Conservation (phyloP, 257 asterid species). For the Przewalskia tangutica region DNA sequence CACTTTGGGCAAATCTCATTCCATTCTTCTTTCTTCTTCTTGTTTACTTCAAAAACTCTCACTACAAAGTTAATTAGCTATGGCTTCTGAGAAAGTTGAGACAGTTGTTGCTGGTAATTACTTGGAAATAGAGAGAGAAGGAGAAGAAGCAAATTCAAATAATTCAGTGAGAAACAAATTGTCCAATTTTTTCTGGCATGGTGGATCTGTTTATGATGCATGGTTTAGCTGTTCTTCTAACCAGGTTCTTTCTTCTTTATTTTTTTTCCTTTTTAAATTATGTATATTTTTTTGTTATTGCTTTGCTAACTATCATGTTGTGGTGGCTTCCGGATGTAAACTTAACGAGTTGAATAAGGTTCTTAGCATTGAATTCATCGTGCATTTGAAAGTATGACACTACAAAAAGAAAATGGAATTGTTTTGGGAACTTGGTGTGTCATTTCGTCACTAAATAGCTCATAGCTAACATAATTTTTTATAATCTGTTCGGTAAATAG, state of each 20-base stretch:
- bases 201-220: constrained; percentile 93
- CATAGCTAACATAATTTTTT: too few species aligned
- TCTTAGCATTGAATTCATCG: neutral
- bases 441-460: too few species aligned
- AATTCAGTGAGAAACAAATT: constrained; percentile 33
- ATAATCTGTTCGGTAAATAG: neutral
- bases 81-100: constrained; percentile 84
- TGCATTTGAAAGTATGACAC: too few species aligned
- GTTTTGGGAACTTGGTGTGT: too few species aligned
- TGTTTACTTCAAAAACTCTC: neutral
- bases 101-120: constrained; percentile 77
- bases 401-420: too few species aligned
- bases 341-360: neutral
- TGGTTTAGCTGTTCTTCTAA: constrained; percentile 91
- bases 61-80: neutral
- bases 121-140: constrained; percentile 71
- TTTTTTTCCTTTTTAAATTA: neutral
- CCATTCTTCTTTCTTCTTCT: neutral
- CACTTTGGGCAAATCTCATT: neutral
- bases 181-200: constrained; percentile 70
- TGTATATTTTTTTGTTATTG: neutral
- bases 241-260: constrained; percentile 46
- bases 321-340: neutral
- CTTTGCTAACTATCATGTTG: neutral
- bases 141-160: constrained; percentile 33